Conservation (phyloP, 805 yeast species). For the Cyberlindnera xylosilytica region DNA sequence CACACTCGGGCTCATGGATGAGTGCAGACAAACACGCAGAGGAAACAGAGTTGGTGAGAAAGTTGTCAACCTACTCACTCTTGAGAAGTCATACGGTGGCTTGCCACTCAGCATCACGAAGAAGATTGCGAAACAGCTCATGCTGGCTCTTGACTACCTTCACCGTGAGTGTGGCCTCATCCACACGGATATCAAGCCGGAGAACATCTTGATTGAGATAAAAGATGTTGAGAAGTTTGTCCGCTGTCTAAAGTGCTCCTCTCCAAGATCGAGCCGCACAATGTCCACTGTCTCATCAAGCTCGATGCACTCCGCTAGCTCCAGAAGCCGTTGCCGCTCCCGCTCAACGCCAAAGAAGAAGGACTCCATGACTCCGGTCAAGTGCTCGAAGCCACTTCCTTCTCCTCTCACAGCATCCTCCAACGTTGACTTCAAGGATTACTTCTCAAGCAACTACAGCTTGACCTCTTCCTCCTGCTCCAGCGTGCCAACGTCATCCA, state of each 20-base stretch:
- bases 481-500: not conserved
- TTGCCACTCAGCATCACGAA: slow-evolving; percentile 52
- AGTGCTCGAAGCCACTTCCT: slow-evolving; percentile 47
- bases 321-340: slow-evolving; percentile 3
- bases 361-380: slow-evolving; percentile 18
- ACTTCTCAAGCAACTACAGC: slow-evolving; percentile 12
- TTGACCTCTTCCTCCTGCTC: slow-evolving; percentile 2
- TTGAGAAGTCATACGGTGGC: slow-evolving; percentile 46
- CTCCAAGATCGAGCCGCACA: slow-evolving; percentile 24
- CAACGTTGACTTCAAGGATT: slow-evolving; percentile 10
- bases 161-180: slow-evolving; percentile 63
- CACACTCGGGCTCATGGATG: slow-evolving; percentile 45
- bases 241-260: slow-evolving; percentile 7
- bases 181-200: slow-evolving; percentile 77
- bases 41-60: slow-evolving; percentile 1
- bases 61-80: slow-evolving; percentile 7
- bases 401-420: slow-evolving; percentile 35
- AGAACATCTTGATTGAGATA: slow-evolving; percentile 57
- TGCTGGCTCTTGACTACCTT: slow-evolving; percentile 53
- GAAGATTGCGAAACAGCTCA: slow-evolving; percentile 53
- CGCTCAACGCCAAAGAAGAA: not conserved
- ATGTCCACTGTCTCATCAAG: slow-evolving; percentile 14
- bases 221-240: slow-evolving; percentile 52
- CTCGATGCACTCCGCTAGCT: slow-evolving; percentile 2
- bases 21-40: slow-evolving; percentile 29